Evolutionary conservation across 2,329 filamentous ascomycete genomes (phyloP), one percentile per base, ranked within the genome.

Genomic region (Trichoderma arundinaceum): DNA sequence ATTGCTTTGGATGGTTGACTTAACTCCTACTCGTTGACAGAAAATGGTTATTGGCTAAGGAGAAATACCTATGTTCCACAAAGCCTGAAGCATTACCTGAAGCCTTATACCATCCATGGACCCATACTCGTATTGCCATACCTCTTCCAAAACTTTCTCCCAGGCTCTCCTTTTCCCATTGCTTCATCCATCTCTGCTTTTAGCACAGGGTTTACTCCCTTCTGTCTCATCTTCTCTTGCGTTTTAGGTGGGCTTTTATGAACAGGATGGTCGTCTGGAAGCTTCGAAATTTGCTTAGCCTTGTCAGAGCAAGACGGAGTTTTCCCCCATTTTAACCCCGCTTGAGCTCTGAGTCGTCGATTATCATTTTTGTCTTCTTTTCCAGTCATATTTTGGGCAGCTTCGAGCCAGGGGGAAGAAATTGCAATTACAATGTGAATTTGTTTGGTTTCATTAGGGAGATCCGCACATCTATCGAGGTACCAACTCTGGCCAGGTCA

Each of bases 151-250:
- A 51, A 35, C 8, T 51, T 51, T 1, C 19, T 33, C 15, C 44
- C 44, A 15, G 19, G 0, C 32, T 51, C 17, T 13, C 43, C 32
- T n/a, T 59, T 59, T 0, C 56, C 43, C 32, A 28, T 38, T 10
- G n/a, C 44, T 41, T 51, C 35, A 13, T 60, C 33, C 44, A 60
- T 41, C 44, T 60, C 44, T 41, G 7, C 52, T 51, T 60, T 49
- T 1, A 60, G 8, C 10, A 60, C 57, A 10, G 57, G n/a, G 15
- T 38, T 60, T 2, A 39, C 22, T 59, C 56, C 32, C 13, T 59
- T 59, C 4, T 38, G n/a, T 9, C 12, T 59, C 43, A 48, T 28
- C 7, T 48, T 48, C 17, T 59, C 56, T n/a, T 48, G 28, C 32
- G 15, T 46, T 48, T 39, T 28, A 0, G 28, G 32, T 17, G 17